Evolutionary conservation across 1,284 basidiomycete genomes (phyloP), one percentile per base, ranked within the genome.

Genomic region (Cronartium quercuum): DNA sequence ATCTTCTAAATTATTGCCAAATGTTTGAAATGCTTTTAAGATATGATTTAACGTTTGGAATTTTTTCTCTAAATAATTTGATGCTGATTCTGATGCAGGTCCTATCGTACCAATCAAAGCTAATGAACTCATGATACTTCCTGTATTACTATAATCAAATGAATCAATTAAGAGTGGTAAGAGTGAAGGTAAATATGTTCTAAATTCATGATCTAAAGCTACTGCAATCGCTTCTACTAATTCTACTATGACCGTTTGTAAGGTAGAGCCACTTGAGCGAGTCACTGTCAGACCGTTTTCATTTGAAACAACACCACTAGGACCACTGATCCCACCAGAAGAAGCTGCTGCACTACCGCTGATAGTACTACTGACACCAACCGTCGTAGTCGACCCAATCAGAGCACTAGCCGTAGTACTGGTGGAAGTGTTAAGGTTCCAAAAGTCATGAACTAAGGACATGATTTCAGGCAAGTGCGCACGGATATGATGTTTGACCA

Each of bases 401-500:
- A 68, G 29, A n/a, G 63, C 73, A 37, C 35, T 58, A 6, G 24
- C 60, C 15, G 29, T 41, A 37, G 13, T 64, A 44, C 41, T 55
- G 9, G 70, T 35, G n/a, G 37, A 47, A 41, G 65, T 75, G n/a
- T 75, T 75, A 10, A 67, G 79, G 77, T 83, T 90, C 94, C 94
- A 98, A 58, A 94, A 88, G 75, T 94, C 92, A 47, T 88, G 89
- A 60, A 95, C 88, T 34, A 96, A 86, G 44, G 84, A 85, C 82
- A 96, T 92, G 47, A 97, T 86, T 9, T 91, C 89, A 1, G 88
- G 86, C 76, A 92, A 89, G 82, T 92, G 93, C 80, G 92, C 95
- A 75, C 96, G 90, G 75, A 98, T 90, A 82, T 98, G 96, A 82
- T 97, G 94, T 83, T 95, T 96, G 85, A 98, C 94, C 81, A 98